Conservation (phyloP, 1,284 basidiomycete species). For the Moniliophthora roreri region DNA sequence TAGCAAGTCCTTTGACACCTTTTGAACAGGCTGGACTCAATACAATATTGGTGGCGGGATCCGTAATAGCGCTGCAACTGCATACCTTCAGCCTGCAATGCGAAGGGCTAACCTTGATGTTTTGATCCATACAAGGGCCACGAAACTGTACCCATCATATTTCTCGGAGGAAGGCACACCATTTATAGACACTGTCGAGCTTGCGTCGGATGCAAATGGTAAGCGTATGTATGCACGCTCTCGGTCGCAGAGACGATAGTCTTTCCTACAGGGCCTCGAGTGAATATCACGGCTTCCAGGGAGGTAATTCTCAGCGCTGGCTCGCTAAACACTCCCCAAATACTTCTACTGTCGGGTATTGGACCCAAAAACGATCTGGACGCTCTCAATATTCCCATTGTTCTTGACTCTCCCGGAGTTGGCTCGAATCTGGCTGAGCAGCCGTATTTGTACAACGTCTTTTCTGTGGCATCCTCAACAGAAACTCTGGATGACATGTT, state of each 20-base stretch:
- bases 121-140: slow-evolving; percentile 39
- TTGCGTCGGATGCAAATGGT: too few species aligned
- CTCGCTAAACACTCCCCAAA: slow-evolving; percentile 15
- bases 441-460: slow-evolving; percentile 11
- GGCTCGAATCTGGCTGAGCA: slow-evolving; percentile 19
- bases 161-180: too few species aligned
- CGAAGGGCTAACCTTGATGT: slow-evolving; percentile 40
- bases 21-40: background rate
- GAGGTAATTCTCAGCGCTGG: slow-evolving; percentile 20
- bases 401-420: slow-evolving; percentile 18
- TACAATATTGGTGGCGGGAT: slow-evolving; percentile 25
- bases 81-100: slow-evolving; percentile 33
- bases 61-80: slow-evolving; percentile 35
- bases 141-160: slow-evolving; percentile 26
- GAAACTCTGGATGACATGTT: slow-evolving; percentile 16
- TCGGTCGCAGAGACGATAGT: background rate
- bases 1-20: background rate
- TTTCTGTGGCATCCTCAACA: slow-evolving; percentile 10
- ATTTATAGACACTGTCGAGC: too few species aligned
- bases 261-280: background rate
- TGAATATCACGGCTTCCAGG: slow-evolving; percentile 13
- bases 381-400: slow-evolving; percentile 10
- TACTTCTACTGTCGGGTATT: slow-evolving; percentile 17
- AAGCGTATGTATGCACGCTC: too few species aligned
- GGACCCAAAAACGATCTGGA: slow-evolving; percentile 13